phyloP scores from a whole-genome alignment of 139 green algal species.

The Ostreobium quekettii region DNA sequence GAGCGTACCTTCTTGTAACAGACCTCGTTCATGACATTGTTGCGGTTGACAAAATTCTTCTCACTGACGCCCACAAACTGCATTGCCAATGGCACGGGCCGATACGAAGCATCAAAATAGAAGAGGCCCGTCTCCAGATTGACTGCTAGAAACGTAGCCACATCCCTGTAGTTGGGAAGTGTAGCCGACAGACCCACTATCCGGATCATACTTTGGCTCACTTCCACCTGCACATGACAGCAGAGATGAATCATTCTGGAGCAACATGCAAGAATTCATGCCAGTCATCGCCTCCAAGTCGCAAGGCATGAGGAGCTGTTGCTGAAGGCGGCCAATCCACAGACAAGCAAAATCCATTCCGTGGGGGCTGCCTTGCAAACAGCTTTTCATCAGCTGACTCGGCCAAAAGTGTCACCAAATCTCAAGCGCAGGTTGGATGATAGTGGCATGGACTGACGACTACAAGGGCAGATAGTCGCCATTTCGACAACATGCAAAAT shows the following conservation, averaged over 20 bases:
- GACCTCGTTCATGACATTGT: conserved; percentile 83
- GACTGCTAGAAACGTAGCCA: conserved; percentile 77
- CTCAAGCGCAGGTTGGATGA: no score
- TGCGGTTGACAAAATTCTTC: conserved; percentile 60
- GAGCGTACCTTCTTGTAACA: conserved; percentile 74
- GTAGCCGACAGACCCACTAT: conserved; percentile 96
- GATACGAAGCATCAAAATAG: conserved; percentile 90
- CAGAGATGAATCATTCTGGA: conserved; percentile 2
- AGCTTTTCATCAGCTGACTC: no score
- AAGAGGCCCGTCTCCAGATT: conserved; percentile 70
- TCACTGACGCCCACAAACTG: conserved; percentile 87
- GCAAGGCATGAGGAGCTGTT: no score
- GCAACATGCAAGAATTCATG: no score
- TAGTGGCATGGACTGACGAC: no score
- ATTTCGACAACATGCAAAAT: no score
- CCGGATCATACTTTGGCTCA: conserved; percentile 93
- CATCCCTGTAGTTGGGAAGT: conserved; percentile 94
- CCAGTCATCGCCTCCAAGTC: no score
- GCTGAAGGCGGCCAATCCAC: no score
- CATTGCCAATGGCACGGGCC: conserved; percentile 88
- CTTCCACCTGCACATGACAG: conserved; percentile 72
- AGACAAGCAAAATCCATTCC: no score
- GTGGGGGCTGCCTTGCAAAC: no score
- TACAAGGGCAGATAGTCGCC: no score
- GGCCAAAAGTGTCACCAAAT: no score